A percentile compares a stretch with the other conserved stretches of the same genome.
Evolutionary conservation across 306 rosid species (phyloP).

Genomic region (Rubus idaeus): DNA sequence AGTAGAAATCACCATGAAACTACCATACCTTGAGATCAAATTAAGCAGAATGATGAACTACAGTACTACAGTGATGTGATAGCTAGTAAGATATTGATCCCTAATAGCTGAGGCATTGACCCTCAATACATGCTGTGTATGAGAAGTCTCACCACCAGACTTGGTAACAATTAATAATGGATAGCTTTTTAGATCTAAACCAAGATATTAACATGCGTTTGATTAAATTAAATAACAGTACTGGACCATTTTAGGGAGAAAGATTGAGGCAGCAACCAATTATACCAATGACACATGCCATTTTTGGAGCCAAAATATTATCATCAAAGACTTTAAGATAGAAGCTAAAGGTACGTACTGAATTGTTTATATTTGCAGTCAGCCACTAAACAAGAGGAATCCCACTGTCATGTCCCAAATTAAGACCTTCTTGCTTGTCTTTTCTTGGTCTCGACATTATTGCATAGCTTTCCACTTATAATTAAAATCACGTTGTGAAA

Average conservation of each 20-base stretch:
- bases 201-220: not conserved
- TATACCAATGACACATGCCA: conserved; percentile 31
- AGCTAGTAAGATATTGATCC: not conserved
- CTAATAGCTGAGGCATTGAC: no score
- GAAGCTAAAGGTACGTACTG: not conserved
- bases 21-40: conserved; percentile 9
- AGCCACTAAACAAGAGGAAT: conserved; percentile 38
- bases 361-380: conserved; percentile 4
- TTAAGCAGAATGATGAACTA: not conserved
- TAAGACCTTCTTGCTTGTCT: conserved; percentile 25
- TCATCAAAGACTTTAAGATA: conserved; percentile 17
- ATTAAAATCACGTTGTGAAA: not conserved
- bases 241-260: not conserved
- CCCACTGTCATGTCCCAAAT: conserved; percentile 53
- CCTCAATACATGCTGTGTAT: no score
- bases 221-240: not conserved
- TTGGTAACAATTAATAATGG: conserved; percentile 13
- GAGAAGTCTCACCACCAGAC: not conserved
- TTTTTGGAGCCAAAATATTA: conserved; percentile 9
- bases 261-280: conserved; percentile 28
- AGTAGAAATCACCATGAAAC: conserved; percentile 13
- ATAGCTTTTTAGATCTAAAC: not conserved
- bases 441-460: not conserved
- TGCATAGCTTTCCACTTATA: not conserved
- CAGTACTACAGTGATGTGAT: conserved; percentile 2